Conservation (phyloP, 2,329 filamentous ascomycete species). For the Kalaharituber pfeilii region DNA sequence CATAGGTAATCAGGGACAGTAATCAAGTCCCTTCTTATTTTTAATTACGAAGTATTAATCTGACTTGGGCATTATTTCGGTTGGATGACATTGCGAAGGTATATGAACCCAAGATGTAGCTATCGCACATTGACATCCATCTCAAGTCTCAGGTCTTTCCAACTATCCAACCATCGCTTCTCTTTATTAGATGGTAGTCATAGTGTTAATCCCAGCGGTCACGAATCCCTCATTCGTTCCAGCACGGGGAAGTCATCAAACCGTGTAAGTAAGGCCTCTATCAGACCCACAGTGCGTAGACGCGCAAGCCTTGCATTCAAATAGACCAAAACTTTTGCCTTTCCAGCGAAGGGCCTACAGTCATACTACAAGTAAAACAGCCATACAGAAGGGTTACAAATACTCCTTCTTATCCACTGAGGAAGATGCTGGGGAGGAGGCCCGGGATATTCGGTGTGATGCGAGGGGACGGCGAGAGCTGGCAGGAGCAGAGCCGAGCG, state of each 20-base stretch:
- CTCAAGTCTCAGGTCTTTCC: too few species aligned
- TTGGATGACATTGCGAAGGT: too few species aligned
- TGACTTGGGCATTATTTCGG: too few species aligned
- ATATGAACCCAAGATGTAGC: too few species aligned
- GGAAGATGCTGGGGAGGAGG: slow-evolving; percentile 65
- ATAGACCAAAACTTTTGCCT: slow-evolving; percentile 93
- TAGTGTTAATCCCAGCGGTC: slow-evolving; percentile 58
- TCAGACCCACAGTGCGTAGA: slow-evolving; percentile 87
- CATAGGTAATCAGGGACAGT: too few species aligned
- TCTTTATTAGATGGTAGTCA: slow-evolving; percentile 63
- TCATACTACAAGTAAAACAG: too few species aligned
- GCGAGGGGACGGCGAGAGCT: slow-evolving; percentile 41
- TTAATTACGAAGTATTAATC: too few species aligned
- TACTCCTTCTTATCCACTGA: slow-evolving; percentile 63
- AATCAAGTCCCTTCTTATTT: too few species aligned
- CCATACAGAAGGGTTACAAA: too few species aligned
- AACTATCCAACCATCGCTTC: slow-evolving; percentile 66
- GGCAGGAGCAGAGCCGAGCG: slow-evolving; percentile 37
- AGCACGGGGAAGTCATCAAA: slow-evolving; percentile 64
- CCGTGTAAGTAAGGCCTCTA: slow-evolving; percentile 64
- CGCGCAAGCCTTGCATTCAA: slow-evolving; percentile 63
- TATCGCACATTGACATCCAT: too few species aligned
- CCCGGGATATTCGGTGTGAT: slow-evolving; percentile 46
- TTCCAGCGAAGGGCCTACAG: slow-evolving; percentile 61
- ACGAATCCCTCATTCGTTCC: slow-evolving; percentile 52